Conservation (phyloP, 805 yeast genomes). For the Schizosaccharomyces japonicus region DNA sequence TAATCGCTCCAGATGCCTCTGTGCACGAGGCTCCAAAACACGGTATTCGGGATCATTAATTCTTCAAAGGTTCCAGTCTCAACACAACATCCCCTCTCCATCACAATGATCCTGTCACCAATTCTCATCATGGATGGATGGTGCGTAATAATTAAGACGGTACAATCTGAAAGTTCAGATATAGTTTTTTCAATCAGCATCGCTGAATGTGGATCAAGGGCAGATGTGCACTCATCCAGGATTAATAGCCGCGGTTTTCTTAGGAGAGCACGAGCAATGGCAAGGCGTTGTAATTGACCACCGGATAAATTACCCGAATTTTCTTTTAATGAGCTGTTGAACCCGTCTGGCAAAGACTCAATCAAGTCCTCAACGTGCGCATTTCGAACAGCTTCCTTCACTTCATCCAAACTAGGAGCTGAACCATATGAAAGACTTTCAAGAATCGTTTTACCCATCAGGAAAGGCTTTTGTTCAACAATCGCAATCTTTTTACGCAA, state of each 20-base stretch:
- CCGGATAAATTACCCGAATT: slow-evolving; percentile 39
- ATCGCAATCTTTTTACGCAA: slow-evolving; percentile 35
- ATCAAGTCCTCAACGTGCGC: slow-evolving; percentile 36
- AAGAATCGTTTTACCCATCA: slow-evolving; percentile 48
- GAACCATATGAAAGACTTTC: slow-evolving; percentile 50
- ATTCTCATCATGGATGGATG: slow-evolving; percentile 37
- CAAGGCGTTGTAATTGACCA: slow-evolving; percentile 72
- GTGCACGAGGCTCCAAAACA: neutral
- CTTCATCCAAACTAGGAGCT: slow-evolving; percentile 9
- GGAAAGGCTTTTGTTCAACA: slow-evolving; percentile 50
- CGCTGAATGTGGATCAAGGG: slow-evolving; percentile 48
- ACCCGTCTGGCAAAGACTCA: slow-evolving; percentile 28
- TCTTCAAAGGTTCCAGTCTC: slow-evolving; percentile 8
- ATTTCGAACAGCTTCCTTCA: slow-evolving; percentile 20
- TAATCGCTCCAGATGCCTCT: neutral
- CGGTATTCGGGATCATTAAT: neutral
- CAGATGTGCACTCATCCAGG: slow-evolving; percentile 77
- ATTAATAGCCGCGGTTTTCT: slow-evolving; percentile 39
- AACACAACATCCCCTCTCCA: slow-evolving; percentile 7
- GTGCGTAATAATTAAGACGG: slow-evolving; percentile 51
- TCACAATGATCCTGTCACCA: slow-evolving; percentile 25
- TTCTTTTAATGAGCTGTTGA: slow-evolving; percentile 36
- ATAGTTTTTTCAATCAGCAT: slow-evolving; percentile 28
- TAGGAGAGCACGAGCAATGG: slow-evolving; percentile 60
- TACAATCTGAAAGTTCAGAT: slow-evolving; percentile 14